Evolutionary conservation across 768 basidiomycete species (phyloP), one percentile per base, ranked within the genome.

Genomic region (Lentinula guzmanii): DNA sequence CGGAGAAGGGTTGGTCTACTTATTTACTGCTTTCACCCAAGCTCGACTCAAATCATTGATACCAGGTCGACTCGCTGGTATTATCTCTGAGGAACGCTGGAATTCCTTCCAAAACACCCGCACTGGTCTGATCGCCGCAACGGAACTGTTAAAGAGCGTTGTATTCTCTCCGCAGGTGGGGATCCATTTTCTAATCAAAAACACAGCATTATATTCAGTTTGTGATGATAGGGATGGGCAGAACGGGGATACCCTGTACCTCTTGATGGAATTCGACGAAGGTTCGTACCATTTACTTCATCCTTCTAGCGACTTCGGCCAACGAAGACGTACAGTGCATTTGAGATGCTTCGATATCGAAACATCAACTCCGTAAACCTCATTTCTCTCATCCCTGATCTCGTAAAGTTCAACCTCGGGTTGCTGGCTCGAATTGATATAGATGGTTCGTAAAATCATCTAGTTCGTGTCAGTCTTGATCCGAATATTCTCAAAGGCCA

Each of bases 271-370:
- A 66, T 79, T 21, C 62, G 65, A 33, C 70, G 80, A 62, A 81
- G 74, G 82, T 80, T 39, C 39, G 72, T 67, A 5, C 2, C 15
- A 15, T 41, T 21, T 37, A 4, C 33, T 21, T 28, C 34, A 11
- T 35, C 5, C 16, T 7, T 59, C 4, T 56, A 41, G 15, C 6
- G 35, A 11, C 9, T 2, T 9, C n/a, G 9, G 6, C 33, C 16
- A 13, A 41, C 39, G 28, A 59, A n/a, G 3, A 16, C 48, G 60
- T 48, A 21, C 64, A 96, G 94, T 68, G 91, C 89, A 0, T 93
- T 84, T 65, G 86, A 91, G 52, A 75, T 94, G 63, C 75, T 96
- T 21, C 76, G 84, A 15, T 81, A 86, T 68, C 84, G 85, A 2
- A 74, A 76, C 2, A 69, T 91, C 31, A 79, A 75, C 1, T 69